Conservation (phyloP, 805 yeast species). For the Ascoidea tarda region DNA sequence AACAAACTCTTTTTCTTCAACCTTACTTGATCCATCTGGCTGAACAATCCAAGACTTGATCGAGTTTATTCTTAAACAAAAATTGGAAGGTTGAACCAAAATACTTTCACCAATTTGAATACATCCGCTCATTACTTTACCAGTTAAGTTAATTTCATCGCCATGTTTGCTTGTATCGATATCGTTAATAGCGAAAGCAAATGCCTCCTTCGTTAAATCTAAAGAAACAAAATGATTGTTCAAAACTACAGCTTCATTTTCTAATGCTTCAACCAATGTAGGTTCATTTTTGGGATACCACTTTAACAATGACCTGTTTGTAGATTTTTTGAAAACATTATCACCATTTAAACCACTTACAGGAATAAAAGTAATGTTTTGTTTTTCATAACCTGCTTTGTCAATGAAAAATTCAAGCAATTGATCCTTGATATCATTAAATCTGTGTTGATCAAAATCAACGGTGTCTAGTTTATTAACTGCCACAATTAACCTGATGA, state of each 20-base stretch:
- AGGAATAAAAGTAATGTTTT: slow-evolving; percentile 40
- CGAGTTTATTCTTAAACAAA: slow-evolving; percentile 9
- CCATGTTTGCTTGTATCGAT: slow-evolving; percentile 34
- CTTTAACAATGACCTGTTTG: slow-evolving; percentile 17
- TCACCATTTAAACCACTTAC: slow-evolving; percentile 57
- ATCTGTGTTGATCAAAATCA: slow-evolving; percentile 41
- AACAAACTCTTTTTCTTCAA: slow-evolving; percentile 4
- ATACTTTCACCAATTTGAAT: slow-evolving; percentile 62
- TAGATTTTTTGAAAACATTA: slow-evolving; percentile 38
- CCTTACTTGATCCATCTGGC: slow-evolving; percentile 6
- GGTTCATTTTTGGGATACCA: slow-evolving; percentile 96
- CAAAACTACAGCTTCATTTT: slow-evolving; percentile 24
- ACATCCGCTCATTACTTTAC: slow-evolving; percentile 54
- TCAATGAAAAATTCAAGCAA: slow-evolving; percentile 34
- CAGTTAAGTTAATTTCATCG: slow-evolving; percentile 38
- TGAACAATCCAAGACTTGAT: slow-evolving; percentile 1
- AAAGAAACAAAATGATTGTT: slow-evolving; percentile 7
- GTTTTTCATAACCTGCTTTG: slow-evolving; percentile 32
- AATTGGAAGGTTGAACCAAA: slow-evolving; percentile 37
- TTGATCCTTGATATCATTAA: slow-evolving; percentile 32
- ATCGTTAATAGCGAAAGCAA: slow-evolving; percentile 53
- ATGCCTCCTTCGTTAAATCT: slow-evolving; percentile 23
- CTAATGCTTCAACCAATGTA: slow-evolving; percentile 77
- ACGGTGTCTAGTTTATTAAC: slow-evolving; percentile 61
- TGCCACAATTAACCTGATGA: slow-evolving; percentile 44